Evolutionary conservation across 495 filamentous ascomycete genomes (phyloP).

Genomic region (Polyplosphaeria fusca): DNA sequence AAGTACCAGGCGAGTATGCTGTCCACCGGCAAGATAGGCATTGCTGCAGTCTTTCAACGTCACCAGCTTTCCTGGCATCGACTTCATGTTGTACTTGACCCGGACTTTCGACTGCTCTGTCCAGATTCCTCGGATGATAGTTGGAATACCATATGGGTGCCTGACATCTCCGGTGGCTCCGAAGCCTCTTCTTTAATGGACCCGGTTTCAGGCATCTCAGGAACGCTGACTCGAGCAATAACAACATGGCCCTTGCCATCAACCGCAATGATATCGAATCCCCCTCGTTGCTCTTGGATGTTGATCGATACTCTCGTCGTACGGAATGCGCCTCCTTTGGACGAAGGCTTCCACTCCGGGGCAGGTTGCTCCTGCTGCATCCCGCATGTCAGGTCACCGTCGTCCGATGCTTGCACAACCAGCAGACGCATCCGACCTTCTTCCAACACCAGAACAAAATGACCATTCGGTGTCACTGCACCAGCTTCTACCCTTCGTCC

Average conservation of each 20-base stretch:
- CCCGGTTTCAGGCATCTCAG: not conserved
- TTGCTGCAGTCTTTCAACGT: too few relatives aligned
- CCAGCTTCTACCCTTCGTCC: too few relatives aligned
- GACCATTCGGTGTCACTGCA: not conserved
- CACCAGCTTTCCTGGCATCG: too few relatives aligned
- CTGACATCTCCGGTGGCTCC: not conserved
- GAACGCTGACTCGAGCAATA: not conserved
- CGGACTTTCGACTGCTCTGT: not conserved
- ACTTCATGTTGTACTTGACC: not conserved
- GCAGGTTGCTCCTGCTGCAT: not conserved
- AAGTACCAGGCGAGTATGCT: too few relatives aligned
- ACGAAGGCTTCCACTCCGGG: not conserved
- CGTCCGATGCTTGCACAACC: not conserved
- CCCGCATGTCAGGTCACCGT: not conserved
- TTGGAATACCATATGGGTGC: not conserved
- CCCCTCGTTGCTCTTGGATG: not conserved
- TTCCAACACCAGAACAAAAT: not conserved
- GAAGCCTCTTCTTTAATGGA: not conserved
- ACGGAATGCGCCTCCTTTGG: not conserved
- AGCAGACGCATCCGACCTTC: not conserved
- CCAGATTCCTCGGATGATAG: not conserved
- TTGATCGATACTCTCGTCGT: not conserved
- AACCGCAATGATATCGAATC: not conserved
- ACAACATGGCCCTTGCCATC: not conserved
- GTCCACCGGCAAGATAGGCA: too few relatives aligned